phyloP scores from a whole-genome alignment of 2,329 filamentous ascomycete genomes.

The Helotiales sp. region DNA sequence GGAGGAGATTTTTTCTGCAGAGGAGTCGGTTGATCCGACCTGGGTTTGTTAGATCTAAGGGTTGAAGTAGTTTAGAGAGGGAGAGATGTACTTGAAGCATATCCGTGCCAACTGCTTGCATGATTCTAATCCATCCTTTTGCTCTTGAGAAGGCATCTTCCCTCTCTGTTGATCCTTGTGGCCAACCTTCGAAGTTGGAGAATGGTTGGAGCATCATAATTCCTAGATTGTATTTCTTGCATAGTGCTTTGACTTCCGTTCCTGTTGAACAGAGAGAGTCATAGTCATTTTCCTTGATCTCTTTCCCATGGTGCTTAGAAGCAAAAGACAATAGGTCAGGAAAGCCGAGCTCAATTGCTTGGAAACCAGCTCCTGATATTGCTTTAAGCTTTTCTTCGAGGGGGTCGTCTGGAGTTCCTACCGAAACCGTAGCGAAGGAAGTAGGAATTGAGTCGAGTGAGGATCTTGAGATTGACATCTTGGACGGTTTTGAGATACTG shows the following conservation, averaged over 20 bases:
- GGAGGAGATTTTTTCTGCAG: conserved; percentile 45
- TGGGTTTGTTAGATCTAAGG: too few species aligned
- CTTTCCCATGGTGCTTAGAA: conserved; percentile 46
- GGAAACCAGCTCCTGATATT: conserved; percentile 65
- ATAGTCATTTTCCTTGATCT: conserved; percentile 59
- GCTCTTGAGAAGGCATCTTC: conserved; percentile 63
- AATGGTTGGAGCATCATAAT: conserved; percentile 77
- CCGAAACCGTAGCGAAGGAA: conserved; percentile 57
- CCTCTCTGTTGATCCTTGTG: conserved; percentile 54
- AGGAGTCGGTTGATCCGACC: conserved; percentile 65
- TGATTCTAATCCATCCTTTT: conserved; percentile 67
- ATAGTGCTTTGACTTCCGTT: conserved; percentile 53
- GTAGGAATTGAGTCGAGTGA: conserved; percentile 41
- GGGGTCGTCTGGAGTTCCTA: conserved; percentile 49
- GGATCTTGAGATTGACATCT: conserved; percentile 14
- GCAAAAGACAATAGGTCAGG: conserved; percentile 69
- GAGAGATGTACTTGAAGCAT: conserved; percentile 62
- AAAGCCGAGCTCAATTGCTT: conserved; percentile 72
- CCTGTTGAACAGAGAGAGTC: conserved; percentile 55
- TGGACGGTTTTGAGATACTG: neutral
- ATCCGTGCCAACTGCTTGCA: conserved; percentile 68
- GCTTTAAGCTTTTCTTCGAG: conserved; percentile 61
- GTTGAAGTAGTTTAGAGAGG: too few species aligned
- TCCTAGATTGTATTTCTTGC: conserved; percentile 52
- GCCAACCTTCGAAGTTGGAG: conserved; percentile 76